Conservation (phyloP, 208 protist genomes). For the Wallacemonas sp. region DNA sequence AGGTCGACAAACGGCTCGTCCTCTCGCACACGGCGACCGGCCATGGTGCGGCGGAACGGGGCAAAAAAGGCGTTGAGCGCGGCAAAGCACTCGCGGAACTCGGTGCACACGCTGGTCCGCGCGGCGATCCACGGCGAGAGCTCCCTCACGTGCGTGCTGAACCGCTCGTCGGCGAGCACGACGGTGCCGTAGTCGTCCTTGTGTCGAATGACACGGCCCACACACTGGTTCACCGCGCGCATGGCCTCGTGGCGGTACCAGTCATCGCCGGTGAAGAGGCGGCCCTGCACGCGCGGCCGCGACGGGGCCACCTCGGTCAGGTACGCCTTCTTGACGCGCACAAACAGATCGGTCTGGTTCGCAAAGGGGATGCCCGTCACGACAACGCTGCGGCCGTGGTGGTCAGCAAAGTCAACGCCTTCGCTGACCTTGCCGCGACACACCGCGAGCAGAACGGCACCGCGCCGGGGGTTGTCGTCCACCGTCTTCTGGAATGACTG, state of each 20-base stretch:
- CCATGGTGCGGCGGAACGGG: not conserved
- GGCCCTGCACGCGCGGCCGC: constrained; percentile 68
- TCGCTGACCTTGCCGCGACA: constrained; percentile 98
- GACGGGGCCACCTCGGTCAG: constrained; percentile 59
- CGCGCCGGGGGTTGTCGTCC: constrained; percentile 43
- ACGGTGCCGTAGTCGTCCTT: constrained; percentile 96
- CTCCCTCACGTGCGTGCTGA: constrained; percentile 26
- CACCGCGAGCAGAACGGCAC: constrained; percentile 95
- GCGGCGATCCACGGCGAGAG: constrained; percentile 74
- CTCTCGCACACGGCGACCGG: too few species aligned
- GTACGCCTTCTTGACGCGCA: constrained; percentile 84
- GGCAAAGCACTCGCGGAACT: constrained; percentile 74
- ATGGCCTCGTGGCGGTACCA: constrained; percentile 97
- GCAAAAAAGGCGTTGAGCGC: constrained; percentile 72
- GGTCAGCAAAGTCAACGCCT: constrained; percentile 97
- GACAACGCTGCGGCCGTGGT: constrained; percentile 94
- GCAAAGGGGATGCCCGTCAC: constrained; percentile 95
- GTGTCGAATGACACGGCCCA: constrained; percentile 98
- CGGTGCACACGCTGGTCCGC: constrained; percentile 38
- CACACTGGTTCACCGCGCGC: constrained; percentile 97
- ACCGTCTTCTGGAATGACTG: constrained; percentile 74
- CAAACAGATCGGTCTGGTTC: constrained; percentile 89
- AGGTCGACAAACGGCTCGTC: constrained; percentile 28
- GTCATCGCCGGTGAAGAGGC: constrained; percentile 85
- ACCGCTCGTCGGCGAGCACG: constrained; percentile 96